Percentiles rank a stretch among this genome's conserved stretches.
Conservation (phyloP, 2,329 filamentous ascomycete genomes). For the Lojkania enalia region DNA sequence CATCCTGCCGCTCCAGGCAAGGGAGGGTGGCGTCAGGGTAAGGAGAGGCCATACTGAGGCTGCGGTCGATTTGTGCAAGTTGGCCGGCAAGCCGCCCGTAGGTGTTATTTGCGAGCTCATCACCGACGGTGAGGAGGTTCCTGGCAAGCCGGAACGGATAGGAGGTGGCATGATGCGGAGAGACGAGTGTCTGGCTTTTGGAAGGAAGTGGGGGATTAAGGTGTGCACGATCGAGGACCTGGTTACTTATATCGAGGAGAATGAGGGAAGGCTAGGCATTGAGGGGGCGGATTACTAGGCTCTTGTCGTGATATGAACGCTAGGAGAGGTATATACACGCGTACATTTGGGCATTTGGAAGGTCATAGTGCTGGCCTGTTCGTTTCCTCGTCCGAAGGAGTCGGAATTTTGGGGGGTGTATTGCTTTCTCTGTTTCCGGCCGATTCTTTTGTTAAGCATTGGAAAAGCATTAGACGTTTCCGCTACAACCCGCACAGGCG, state of each 20-base stretch:
- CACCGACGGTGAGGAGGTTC: conserved; percentile 75
- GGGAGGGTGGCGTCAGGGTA: conserved; percentile 77
- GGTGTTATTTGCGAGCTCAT: conserved; percentile 92
- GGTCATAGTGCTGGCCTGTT: too few relatives aligned
- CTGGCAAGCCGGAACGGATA: conserved; percentile 65
- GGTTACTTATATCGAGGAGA: conserved; percentile 76
- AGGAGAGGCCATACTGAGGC: conserved; percentile 91
- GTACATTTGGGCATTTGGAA: too few relatives aligned
- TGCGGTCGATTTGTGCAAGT: conserved; percentile 82
- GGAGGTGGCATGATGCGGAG: conserved; percentile 88
- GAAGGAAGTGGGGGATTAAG: conserved; percentile 82
- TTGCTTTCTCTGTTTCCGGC: too few relatives aligned
- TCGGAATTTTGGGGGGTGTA: too few relatives aligned
- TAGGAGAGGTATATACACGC: too few relatives aligned
- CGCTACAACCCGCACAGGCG: too few relatives aligned
- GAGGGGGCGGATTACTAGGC: conserved; percentile 23
- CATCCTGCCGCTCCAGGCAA: conserved; percentile 80
- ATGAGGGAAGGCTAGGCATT: conserved; percentile 57
- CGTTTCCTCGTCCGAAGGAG: too few relatives aligned
- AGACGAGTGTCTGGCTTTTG: conserved; percentile 87
- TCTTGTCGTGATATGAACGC: too few relatives aligned
- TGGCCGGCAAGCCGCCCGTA: conserved; percentile 73
- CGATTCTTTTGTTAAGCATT: too few relatives aligned
- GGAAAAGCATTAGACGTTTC: too few relatives aligned
- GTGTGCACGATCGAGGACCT: conserved; percentile 95